Conservation (phyloP, 2,329 filamentous ascomycete genomes). For the Diaporthe citrichinensis region DNA sequence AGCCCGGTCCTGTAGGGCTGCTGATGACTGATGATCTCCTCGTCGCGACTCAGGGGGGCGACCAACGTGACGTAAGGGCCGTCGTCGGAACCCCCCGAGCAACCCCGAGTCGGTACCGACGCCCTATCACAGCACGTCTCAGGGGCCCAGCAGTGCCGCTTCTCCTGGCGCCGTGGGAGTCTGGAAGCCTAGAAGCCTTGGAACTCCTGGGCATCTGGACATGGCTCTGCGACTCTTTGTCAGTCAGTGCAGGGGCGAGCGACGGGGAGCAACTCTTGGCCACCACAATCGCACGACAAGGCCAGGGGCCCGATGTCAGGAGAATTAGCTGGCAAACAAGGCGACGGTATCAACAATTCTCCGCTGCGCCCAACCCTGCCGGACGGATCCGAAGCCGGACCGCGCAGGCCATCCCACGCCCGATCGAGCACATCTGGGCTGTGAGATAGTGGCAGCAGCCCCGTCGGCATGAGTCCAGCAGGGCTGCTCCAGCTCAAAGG, state of each 20-base stretch:
- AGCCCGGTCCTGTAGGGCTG: conserved; percentile 14
- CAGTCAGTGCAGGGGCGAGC: conserved; percentile 9
- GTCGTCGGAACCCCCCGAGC: conserved; percentile 31
- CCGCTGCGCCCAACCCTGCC: conserved; percentile 24
- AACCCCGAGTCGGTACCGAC: conserved; percentile 20
- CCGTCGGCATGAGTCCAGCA: background rate
- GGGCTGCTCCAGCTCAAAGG: background rate
- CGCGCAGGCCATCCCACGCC: background rate
- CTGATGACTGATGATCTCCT: conserved; percentile 32
- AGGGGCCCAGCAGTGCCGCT: background rate
- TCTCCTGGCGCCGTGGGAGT: conserved; percentile 8
- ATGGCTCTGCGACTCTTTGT: conserved; percentile 13
- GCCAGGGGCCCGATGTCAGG: conserved; percentile 14
- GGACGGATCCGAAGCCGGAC: conserved; percentile 32
- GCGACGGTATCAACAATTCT: conserved; percentile 22
- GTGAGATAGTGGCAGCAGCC: background rate
- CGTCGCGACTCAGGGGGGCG: conserved; percentile 26
- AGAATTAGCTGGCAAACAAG: conserved; percentile 11
- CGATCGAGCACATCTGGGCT: background rate
- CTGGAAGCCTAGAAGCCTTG: background rate
- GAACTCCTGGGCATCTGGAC: background rate
- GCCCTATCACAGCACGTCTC: conserved; percentile 25
- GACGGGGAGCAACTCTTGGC: background rate
- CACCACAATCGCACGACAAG: conserved; percentile 1
- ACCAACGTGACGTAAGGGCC: conserved; percentile 26